phyloP scores from a whole-genome alignment of 2,329 filamentous ascomycete species.

The Botrytis elliptica region DNA sequence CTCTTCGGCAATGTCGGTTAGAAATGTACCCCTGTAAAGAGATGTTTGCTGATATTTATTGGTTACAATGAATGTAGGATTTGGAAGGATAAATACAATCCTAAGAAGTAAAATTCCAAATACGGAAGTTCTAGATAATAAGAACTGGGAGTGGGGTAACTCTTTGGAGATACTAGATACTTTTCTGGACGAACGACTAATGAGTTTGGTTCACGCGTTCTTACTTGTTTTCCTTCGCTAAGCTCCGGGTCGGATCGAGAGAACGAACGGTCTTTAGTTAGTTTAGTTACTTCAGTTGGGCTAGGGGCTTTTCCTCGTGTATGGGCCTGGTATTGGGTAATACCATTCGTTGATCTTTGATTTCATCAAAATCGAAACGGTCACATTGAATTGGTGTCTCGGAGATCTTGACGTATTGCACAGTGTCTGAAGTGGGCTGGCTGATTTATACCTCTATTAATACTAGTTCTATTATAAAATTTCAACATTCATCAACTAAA shows the following conservation, averaged over 20 bases:
- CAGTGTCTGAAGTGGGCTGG: background rate
- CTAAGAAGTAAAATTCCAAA: conserved; percentile 30
- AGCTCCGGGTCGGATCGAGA: conserved; percentile 16
- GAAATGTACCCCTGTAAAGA: conserved; percentile 10
- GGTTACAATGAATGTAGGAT: conserved; percentile 55
- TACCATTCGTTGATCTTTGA: background rate
- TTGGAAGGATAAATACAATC: conserved; percentile 93
- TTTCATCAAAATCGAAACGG: background rate
- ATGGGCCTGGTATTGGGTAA: background rate
- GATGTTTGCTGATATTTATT: conserved; percentile 12
- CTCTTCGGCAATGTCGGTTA: conserved; percentile 20
- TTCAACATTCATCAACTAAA: background rate
- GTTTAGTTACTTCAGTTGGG: background rate
- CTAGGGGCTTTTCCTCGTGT: background rate
- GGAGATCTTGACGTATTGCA: background rate
- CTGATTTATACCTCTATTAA: conserved; percentile 7
- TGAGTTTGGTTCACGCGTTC: conserved; percentile 11
- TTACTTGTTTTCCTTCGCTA: background rate
- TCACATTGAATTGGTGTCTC: conserved; percentile 14
- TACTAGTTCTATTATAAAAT: conserved; percentile 4
- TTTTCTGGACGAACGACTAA: conserved; percentile 12
- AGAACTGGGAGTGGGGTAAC: background rate
- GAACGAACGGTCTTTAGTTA: background rate
- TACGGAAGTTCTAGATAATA: conserved; percentile 9
- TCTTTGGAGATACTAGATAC: conserved; percentile 1